Evolutionary conservation across 1,139 yeast genomes (phyloP).

Genomic region (Suhomyces guaymorum): DNA sequence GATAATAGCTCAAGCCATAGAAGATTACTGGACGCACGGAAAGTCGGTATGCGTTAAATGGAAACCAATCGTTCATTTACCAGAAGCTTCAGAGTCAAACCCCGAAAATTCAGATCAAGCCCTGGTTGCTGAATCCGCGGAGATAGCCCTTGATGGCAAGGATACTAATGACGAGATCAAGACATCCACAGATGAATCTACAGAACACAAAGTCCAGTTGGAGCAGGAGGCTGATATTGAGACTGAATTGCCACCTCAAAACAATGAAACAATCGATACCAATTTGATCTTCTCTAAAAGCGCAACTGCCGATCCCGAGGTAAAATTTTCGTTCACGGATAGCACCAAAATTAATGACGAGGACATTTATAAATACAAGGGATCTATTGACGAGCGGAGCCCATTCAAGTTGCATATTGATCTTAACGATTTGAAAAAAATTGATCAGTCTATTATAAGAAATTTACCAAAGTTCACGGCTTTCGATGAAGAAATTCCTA

Average conservation of each 20-base stretch:
- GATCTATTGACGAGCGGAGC: slow-evolving; percentile 16
- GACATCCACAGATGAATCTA: too few species aligned
- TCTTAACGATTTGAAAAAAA: slow-evolving; percentile 51
- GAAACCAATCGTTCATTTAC: slow-evolving; percentile 33
- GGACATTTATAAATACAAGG: slow-evolving; percentile 3
- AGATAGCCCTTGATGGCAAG: background rate
- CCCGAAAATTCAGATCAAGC: background rate
- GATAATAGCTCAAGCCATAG: slow-evolving; percentile 66
- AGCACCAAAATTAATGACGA: slow-evolving; percentile 3
- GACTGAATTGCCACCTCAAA: too few species aligned
- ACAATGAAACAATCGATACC: slow-evolving; percentile 14
- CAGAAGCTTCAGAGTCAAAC: slow-evolving; percentile 12
- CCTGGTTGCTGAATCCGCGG: background rate
- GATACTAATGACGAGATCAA: too few species aligned
- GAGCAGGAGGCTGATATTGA: too few species aligned
- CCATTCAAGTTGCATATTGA: slow-evolving; percentile 62
- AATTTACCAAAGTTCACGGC: slow-evolving; percentile 58
- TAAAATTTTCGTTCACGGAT: slow-evolving; percentile 6
- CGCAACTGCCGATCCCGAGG: slow-evolving; percentile 6
- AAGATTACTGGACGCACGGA: slow-evolving; percentile 79
- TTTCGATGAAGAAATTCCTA: slow-evolving; percentile 35
- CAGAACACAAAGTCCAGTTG: too few species aligned
- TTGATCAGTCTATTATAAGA: slow-evolving; percentile 56
- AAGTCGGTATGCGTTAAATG: slow-evolving; percentile 62
- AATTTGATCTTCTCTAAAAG: slow-evolving; percentile 7